Base-by-base conservation (phyloP, 345 rosid species). In the Populus euphratica region DNA sequence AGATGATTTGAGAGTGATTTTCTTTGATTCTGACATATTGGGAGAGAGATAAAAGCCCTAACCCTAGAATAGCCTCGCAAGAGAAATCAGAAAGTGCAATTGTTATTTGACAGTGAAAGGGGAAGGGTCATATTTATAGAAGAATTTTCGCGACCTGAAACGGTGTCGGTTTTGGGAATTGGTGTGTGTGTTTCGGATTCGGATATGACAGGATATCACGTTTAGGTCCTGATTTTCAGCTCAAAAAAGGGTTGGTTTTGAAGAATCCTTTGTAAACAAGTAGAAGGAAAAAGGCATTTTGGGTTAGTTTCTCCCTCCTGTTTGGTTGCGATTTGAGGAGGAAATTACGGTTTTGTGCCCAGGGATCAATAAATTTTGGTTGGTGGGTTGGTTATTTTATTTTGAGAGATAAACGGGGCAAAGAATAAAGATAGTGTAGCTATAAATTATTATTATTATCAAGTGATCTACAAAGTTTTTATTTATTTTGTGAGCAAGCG, bases 1-100 rank as follows among this genome's bases (percentile, higher is more conserved):
- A 64, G 90, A 91, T 61, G 93, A 89, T 75, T 68, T 88, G 43
- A 90, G 75, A 23, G 74, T 68, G 21, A 90, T 74, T 70, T 80
- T 90, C 81, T 80, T 87, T 25, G 70, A 5, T 1, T n/a, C 41
- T 44, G 79, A 70, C 83, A 71, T 76, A 49, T 43, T 71, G 9
- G 41, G 11, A 20, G 41, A 61, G 41, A 41, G 25, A 33, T 1
- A 5, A 35, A 67, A 75, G 54, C 25, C 73, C 79, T 52, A 35
- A 31, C 62, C 23, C 20, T 25, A 13, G 43, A 41, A 43, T 21
- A 25, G n/a, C 5, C 25, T 43, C 7, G 0, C 0, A 1, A 17
- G 36, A n/a, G 27, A 29, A 8, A 49, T 59, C 6, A 25, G 35
- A 70, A 6, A 9, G 2, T 8, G 10, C 2, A 23, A 54, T 21